A percentile compares a stretch with the other conserved stretches of the same genome.
phyloP scores from a whole-genome alignment of 371 early-diverging fungal species.

The Mucor irregularis region DNA sequence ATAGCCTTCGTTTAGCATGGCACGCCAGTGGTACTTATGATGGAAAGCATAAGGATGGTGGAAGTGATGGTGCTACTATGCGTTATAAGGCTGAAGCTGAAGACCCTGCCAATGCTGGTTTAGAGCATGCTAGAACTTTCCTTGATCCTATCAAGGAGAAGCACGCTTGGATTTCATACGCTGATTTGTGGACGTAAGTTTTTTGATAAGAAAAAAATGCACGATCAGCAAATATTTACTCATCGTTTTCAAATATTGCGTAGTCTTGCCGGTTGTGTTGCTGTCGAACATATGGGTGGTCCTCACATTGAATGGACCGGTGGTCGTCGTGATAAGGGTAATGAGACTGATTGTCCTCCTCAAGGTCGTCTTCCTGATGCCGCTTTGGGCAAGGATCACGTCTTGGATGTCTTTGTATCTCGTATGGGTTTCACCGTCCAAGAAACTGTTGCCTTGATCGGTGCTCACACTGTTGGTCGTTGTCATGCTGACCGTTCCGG shows the following conservation, averaged over 20 bases:
- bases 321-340: conserved; percentile 71
- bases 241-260: too few relatives aligned
- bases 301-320: conserved; percentile 78
- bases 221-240: too few relatives aligned
- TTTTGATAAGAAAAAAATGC: too few relatives aligned
- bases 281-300: conserved; percentile 84
- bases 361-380: conserved; percentile 88
- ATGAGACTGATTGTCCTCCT: conserved; percentile 65
- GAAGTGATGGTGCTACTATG: conserved; percentile 86
- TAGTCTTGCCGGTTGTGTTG: conserved; percentile 80
- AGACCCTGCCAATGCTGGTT: conserved; percentile 82
- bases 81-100: conserved; percentile 62
- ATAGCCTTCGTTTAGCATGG: conserved; percentile 79
- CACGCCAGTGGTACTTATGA: conserved; percentile 85
- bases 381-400: conserved; percentile 68
- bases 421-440: conserved; percentile 78
- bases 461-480: conserved; percentile 90
- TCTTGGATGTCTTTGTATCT: conserved; percentile 72
- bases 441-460: conserved; percentile 84
- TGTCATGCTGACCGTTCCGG: conserved; percentile 85
- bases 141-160: conserved; percentile 79
- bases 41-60: conserved; percentile 69
- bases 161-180: conserved; percentile 71
- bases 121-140: conserved; percentile 68
- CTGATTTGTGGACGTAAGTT: conserved; percentile 85